Base-by-base conservation (phyloP, 257 asterid species). In the Jacaranda copaia region DNA sequence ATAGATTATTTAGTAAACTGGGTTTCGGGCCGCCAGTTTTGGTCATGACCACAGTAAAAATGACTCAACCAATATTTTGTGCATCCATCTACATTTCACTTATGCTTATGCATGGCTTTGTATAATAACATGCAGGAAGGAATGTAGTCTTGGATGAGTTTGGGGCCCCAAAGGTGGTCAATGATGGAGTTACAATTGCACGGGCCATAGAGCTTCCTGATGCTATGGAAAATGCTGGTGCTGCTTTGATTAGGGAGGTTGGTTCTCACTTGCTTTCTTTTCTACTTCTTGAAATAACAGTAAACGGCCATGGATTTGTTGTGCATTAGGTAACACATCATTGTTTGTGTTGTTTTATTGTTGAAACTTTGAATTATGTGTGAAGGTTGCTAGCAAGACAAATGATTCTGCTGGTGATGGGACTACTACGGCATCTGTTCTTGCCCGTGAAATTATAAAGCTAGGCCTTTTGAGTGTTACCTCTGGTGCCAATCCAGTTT, bases 321-420 rank as follows among this genome's bases (percentile, higher is more conserved):
- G 40, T 51, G 51, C 18, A 36, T 52, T 5, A 32, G 18, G 25
- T 55, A 9, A 16, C 58, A 4, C 58, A 12, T 52, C 2, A 55
- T 55, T 55, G 16, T 18, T 8, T 10, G 60, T 3, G 60, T 55
- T 79, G 45, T 32, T 77, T 42, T 43, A 58, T 38, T 63, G 32
- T 70, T 75, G 70, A 79, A 62, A 8, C 58, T 46, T 69, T 76
- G 69, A 48, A 73, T 60, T 78, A 25, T 68, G 35, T 72, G 70
- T 85, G 72, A 45, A 94, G 99, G 99, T 95, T 84, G 99, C 99
- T 49, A 95, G 98, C 90, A 95, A 91, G 96, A 95, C 99, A 5
- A 95, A 95, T 63, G 99, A 95, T 82, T 95, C 98, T 65, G 99
- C 98, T 68, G 99, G 99, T 79, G 99, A 95, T 82, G 99, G 99